Evolutionary conservation across 345 rosid species (phyloP).

Genomic region (Populus davidiana): DNA sequence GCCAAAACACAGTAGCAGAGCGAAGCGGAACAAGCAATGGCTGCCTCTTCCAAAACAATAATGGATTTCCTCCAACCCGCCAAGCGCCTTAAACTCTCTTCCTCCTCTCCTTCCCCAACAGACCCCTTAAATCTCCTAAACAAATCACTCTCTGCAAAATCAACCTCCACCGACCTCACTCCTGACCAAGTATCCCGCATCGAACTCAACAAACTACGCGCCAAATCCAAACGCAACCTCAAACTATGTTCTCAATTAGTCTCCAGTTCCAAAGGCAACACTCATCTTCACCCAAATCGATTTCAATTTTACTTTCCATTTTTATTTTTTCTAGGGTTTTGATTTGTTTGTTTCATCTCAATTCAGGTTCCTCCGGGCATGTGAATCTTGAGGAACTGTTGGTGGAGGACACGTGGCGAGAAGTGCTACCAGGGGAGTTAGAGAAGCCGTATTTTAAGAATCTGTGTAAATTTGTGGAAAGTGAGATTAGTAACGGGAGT

Average conservation of each 20-base stretch:
- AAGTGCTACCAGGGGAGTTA: conserved; percentile 65
- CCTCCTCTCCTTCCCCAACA: conserved; percentile 25
- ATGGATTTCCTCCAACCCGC: conserved; percentile 66
- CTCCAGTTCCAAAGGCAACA: conserved; percentile 49
- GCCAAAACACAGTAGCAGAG: background rate
- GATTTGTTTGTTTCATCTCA: background rate
- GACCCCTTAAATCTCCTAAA: conserved; percentile 7
- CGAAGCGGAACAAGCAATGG: conserved; percentile 26
- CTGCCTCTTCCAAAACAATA: conserved; percentile 60
- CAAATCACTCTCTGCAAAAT: conserved; percentile 14
- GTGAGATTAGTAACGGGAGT: conserved; percentile 35
- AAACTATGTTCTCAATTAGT: conserved; percentile 57
- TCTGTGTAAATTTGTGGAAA: conserved; percentile 57
- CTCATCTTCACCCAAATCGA: background rate
- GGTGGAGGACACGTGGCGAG: conserved; percentile 80
- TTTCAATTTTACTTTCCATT: background rate
- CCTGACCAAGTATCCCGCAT: conserved; percentile 50
- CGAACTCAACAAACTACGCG: conserved; percentile 57
- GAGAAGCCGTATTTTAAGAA: conserved; percentile 59
- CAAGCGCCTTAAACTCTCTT: conserved; percentile 58
- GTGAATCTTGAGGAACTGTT: conserved; percentile 74
- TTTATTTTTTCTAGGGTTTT: conserved; percentile 1
- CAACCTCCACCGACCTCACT: conserved; percentile 41
- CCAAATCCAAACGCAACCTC: conserved; percentile 68
- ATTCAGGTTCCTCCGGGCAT: conserved; percentile 13